Evolutionary conservation across 2,329 filamentous ascomycete genomes (phyloP).

Genomic region (Colletotrichum liaoningense): DNA sequence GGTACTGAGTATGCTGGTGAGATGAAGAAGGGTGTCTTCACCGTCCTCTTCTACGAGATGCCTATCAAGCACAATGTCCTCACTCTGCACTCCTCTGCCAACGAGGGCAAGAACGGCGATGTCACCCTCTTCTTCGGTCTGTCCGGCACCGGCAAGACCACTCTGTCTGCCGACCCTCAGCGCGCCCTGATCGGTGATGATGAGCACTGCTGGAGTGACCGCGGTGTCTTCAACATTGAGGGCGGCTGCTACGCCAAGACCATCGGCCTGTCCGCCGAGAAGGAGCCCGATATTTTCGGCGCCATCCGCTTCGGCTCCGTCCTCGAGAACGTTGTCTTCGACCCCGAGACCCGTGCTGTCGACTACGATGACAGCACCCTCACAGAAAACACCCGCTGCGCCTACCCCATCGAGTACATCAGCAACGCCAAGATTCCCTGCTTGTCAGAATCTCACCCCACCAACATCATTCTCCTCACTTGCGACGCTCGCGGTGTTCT

Average conservation of each 20-base stretch:
- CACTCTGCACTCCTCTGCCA: constrained; percentile 97
- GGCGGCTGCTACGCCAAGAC: constrained; percentile 99
- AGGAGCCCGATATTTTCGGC: constrained; percentile 97
- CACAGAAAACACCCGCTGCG: constrained; percentile 98
- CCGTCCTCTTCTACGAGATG: constrained; percentile 99
- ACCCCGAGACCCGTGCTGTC: constrained; percentile 87
- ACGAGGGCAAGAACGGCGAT: constrained; percentile 93
- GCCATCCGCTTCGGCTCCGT: constrained; percentile 98
- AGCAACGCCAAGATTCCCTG: constrained; percentile 99
- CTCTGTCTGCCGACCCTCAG: constrained; percentile 95
- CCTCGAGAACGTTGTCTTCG: constrained; percentile 98
- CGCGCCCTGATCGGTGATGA: constrained; percentile 97
- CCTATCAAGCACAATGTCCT: constrained; percentile 99
- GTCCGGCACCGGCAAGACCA: constrained; percentile 98
- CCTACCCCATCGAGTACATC: constrained; percentile 99
- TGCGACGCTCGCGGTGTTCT: constrained; percentile 98
- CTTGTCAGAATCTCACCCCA: constrained; percentile 86
- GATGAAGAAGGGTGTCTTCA: constrained; percentile 99
- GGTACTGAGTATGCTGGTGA: constrained; percentile 98
- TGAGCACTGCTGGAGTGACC: constrained; percentile 99
- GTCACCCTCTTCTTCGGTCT: constrained; percentile 99
- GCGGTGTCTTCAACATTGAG: constrained; percentile 99
- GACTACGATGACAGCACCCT: constrained; percentile 96
- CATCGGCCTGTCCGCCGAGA: constrained; percentile 96
- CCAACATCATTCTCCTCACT: constrained; percentile 96